A percentile compares a stretch with the other conserved stretches of the same genome.
Evolutionary conservation across 176 grass and related monocot genomes (phyloP).

Genomic region (Bolboschoenus planiculmis): DNA sequence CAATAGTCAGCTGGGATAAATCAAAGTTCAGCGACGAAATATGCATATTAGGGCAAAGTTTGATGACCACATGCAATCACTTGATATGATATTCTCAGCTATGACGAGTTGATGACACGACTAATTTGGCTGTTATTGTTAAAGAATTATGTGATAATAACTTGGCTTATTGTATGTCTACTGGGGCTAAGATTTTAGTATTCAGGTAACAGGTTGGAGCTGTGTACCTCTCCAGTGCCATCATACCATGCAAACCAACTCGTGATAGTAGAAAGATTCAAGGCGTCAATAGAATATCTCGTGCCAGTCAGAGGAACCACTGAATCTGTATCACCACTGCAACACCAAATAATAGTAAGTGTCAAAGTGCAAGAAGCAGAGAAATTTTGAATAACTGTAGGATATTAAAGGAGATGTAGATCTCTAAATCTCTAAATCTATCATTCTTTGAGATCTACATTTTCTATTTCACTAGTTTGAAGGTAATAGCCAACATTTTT

Average conservation of each 20-base stretch:
- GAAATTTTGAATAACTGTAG: neutral
- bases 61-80: neutral
- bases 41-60: neutral
- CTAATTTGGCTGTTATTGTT: neutral
- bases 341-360: neutral
- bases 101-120: neutral
- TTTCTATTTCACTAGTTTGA: neutral
- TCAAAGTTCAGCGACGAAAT: constrained; percentile 17
- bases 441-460: neutral
- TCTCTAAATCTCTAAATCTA: neutral
- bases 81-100: neutral
- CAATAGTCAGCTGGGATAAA: neutral
- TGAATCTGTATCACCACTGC: constrained; percentile 70
- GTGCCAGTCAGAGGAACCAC: constrained; percentile 68
- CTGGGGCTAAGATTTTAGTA: neutral
- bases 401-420: neutral
- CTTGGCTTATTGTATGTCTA: neutral
- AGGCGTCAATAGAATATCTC: constrained; percentile 65
- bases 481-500: neutral
- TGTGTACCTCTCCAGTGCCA: constrained; percentile 11
- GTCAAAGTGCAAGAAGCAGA: neutral
- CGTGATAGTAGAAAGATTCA: constrained; percentile 34
- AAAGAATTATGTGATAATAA: neutral
- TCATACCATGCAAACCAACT: constrained; percentile 85
- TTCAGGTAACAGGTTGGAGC: neutral